These are phyloP conservation scores for Ophiognomonia clavigignenti-juglandacearum DNA, from an alignment of 2,329 filamentous ascomycete species.

Conservation along the genomic window DNA sequence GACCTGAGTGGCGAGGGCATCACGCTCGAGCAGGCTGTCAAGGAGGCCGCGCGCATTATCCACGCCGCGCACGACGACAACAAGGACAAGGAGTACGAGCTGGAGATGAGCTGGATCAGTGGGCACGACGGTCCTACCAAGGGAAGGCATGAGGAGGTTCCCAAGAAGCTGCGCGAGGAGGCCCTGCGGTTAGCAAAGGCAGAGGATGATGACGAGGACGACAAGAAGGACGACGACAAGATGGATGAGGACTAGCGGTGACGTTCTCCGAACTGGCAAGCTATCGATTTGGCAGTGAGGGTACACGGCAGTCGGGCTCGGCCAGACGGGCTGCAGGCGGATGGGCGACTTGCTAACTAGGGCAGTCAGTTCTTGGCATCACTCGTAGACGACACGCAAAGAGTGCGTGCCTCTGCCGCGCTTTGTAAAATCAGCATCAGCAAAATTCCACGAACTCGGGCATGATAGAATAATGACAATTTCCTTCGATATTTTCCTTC, in stretches of 20 bases:
- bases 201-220: conserved; percentile 78
- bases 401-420: conserved; percentile 8
- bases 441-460: conserved; percentile 13
- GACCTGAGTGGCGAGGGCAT: conserved; percentile 75
- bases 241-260: conserved; percentile 64
- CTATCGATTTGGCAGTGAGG: not conserved
- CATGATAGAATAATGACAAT: conserved; percentile 20
- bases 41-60: conserved; percentile 95
- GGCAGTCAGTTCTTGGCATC: not conserved
- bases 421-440: conserved; percentile 19
- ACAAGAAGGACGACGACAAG: conserved; percentile 64
- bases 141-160: conserved; percentile 89
- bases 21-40: conserved; percentile 80
- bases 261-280: not conserved
- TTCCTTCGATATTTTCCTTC: not conserved
- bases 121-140: conserved; percentile 79
- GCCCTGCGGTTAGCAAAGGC: conserved; percentile 89
- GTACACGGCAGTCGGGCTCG: not conserved
- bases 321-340: not conserved
- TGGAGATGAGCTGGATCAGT: conserved; percentile 99
- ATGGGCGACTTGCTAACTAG: not conserved
- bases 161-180: conserved; percentile 84
- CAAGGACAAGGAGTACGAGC: conserved; percentile 99
- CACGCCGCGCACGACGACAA: conserved; percentile 97
- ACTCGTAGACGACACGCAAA: conserved; percentile 3